Evolutionary conservation across 1,284 basidiomycete genomes (phyloP), one percentile per base, ranked within the genome.

Genomic region (Malassezia sympodialis): DNA sequence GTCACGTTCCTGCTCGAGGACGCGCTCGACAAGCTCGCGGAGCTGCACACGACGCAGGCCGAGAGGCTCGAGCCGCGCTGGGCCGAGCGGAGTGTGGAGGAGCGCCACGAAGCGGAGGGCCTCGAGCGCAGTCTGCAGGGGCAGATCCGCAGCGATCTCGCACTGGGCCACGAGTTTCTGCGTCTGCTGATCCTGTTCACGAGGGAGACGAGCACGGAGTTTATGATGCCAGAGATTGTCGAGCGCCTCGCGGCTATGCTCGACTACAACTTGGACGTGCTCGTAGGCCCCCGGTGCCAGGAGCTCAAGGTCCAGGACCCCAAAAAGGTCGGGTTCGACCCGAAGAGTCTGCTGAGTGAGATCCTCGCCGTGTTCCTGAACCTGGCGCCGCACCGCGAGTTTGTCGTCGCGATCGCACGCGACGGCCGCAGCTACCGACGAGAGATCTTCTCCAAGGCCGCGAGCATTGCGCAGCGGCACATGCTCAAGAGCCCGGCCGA

Each of bases 1-100:
- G 90, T 94, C 42, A 98, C 94, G 1, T 98, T 90, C 76, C 84
- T 98, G 58, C 84, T 99, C 79, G 93, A 98, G 73, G 94, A 99
- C 71, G 93, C 90, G 4, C 79, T 98, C 50, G 85, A 84, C 63
- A 87, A 91, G 67, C 79, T 99, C 47, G 79, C 83, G 6, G 88
- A 91, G 73, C 90, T 98, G 62, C 84, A 88, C 73, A 82, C 81
- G 44, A 84, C 96, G 51, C 86, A 96, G 75, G 77, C 78, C 0
- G 85, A 91, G 75, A 90, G 91, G 84, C 82, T 90, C 72, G 77
- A 79, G 37, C 80, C 76, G 3, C 76, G 79, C 1, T 96, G 88
- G 86, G 78, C 80, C 0, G 77, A 82, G 54, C 34, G 41, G 5
- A 76, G 88, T 1, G 69, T 78, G 15, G 82, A 86, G 50, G 83